phyloP scores from a whole-genome alignment of 2,329 filamentous ascomycete species.

The Fusarium sp. region DNA sequence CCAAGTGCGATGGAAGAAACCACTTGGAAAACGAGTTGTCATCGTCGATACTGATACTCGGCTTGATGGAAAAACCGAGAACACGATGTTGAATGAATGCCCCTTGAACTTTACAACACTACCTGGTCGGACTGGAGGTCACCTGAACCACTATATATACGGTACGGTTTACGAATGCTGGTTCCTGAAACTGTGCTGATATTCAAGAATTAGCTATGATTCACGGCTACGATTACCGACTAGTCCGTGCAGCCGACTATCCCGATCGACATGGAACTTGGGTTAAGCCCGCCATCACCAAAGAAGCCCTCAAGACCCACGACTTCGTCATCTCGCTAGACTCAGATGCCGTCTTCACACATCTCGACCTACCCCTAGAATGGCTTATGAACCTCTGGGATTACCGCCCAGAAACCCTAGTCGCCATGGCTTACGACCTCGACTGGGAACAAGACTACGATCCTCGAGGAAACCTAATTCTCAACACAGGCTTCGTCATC shows the following conservation, averaged over 20 bases:
- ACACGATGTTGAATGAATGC: slow-evolving; percentile 12
- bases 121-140: slow-evolving; percentile 10
- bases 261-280: slow-evolving; percentile 58
- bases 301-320: slow-evolving; percentile 54
- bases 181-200: neutral
- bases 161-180: neutral
- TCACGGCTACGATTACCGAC: slow-evolving; percentile 62
- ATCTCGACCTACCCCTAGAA: slow-evolving; percentile 59
- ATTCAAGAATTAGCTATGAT: slow-evolving; percentile 46
- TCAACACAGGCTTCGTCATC: slow-evolving; percentile 41
- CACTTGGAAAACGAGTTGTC: neutral
- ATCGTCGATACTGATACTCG: slow-evolving; percentile 21
- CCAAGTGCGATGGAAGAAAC: slow-evolving; percentile 14
- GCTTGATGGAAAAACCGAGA: neutral
- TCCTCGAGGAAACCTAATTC: slow-evolving; percentile 38
- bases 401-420: slow-evolving; percentile 53
- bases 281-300: slow-evolving; percentile 57
- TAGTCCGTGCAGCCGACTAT: slow-evolving; percentile 57
- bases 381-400: slow-evolving; percentile 62
- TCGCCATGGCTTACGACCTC: slow-evolving; percentile 61
- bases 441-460: slow-evolving; percentile 54
- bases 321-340: slow-evolving; percentile 59
- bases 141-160: slow-evolving; percentile 42
- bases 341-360: slow-evolving; percentile 56
- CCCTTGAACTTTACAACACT: neutral